Percentiles rank a stretch among this genome's conserved stretches.
phyloP scores from a whole-genome alignment of 805 yeast genomes.

The Candida adriatica region DNA sequence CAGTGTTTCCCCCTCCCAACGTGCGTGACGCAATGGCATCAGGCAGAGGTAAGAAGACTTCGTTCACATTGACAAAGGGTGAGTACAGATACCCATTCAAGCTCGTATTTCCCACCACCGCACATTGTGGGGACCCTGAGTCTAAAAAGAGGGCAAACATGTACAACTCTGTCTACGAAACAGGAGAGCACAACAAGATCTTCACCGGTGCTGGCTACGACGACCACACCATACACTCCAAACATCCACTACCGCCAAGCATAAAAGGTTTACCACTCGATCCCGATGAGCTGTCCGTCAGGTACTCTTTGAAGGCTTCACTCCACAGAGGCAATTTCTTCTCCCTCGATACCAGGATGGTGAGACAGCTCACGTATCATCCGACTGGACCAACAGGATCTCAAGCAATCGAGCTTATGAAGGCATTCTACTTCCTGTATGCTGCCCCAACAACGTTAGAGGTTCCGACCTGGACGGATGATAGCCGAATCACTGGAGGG shows the following conservation, averaged over 20 bases:
- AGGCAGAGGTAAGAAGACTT: slow-evolving; percentile 26
- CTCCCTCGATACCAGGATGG: slow-evolving; percentile 8
- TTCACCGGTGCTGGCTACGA: not conserved
- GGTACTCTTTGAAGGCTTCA: slow-evolving; percentile 9
- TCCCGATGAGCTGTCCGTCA: not conserved
- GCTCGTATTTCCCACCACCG: slow-evolving; percentile 18
- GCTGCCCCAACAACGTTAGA: too few relatives aligned
- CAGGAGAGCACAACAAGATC: slow-evolving; percentile 2
- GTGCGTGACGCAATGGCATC: slow-evolving; percentile 37
- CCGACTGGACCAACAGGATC: slow-evolving; percentile 8
- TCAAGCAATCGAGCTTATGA: slow-evolving; percentile 2
- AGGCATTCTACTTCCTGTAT: slow-evolving; percentile 5
- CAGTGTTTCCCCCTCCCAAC: slow-evolving; percentile 48
- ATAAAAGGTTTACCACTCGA: not conserved
- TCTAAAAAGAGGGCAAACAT: slow-evolving; percentile 12
- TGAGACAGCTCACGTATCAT: slow-evolving; percentile 2
- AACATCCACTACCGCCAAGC: slow-evolving; percentile 5
- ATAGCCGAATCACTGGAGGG: too few relatives aligned
- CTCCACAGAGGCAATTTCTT: slow-evolving; percentile 10
- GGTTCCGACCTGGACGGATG: too few relatives aligned
- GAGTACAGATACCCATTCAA: slow-evolving; percentile 41
- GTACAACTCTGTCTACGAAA: slow-evolving; percentile 10
- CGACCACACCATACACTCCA: not conserved
- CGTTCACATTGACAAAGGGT: slow-evolving; percentile 33
- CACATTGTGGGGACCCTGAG: slow-evolving; percentile 25